Percentiles rank a stretch among this genome's conserved stretches.
phyloP scores from a whole-genome alignment of 73 alveolate genomes.

The Durusdinium trenchii region DNA sequence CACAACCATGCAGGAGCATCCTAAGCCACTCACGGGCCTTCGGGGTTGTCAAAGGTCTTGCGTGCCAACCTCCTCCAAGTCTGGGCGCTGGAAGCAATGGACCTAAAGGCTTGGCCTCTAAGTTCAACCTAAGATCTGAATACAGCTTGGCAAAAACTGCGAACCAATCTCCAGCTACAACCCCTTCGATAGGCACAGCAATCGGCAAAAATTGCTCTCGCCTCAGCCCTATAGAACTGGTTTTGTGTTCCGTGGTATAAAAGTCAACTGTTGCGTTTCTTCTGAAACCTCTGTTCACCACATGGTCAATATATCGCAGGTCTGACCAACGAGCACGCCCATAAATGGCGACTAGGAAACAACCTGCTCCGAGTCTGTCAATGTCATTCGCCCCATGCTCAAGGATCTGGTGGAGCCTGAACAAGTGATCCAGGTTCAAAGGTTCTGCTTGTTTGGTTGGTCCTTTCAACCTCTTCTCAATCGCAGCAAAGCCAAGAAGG shows the following conservation, averaged over 20 bases:
- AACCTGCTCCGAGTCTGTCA: background rate
- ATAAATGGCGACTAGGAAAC: background rate
- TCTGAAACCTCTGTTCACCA: background rate
- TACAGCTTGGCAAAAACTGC: background rate
- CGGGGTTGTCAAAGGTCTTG: background rate
- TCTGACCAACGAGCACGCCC: conserved; percentile 36
- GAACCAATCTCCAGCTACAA: background rate
- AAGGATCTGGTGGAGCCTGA: background rate
- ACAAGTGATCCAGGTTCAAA: background rate
- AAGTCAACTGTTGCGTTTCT: background rate
- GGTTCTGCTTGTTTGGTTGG: conserved; percentile 1
- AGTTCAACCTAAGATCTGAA: background rate
- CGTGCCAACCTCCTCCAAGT: background rate
- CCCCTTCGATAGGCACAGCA: background rate
- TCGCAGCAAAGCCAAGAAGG: conserved; percentile 9
- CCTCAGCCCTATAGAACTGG: background rate
- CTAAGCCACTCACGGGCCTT: background rate
- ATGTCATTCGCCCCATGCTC: background rate
- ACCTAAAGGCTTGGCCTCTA: background rate
- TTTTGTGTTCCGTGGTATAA: conserved; percentile 20
- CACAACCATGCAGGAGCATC: background rate
- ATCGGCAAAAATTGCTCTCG: conserved; percentile 14
- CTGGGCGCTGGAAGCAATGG: conserved; percentile 35
- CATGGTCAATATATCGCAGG: background rate
- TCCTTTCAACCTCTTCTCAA: background rate